Evolutionary conservation across 805 yeast genomes (phyloP), one percentile per base, ranked within the genome.

Genomic region (Scheffersomyces amazonensis): DNA sequence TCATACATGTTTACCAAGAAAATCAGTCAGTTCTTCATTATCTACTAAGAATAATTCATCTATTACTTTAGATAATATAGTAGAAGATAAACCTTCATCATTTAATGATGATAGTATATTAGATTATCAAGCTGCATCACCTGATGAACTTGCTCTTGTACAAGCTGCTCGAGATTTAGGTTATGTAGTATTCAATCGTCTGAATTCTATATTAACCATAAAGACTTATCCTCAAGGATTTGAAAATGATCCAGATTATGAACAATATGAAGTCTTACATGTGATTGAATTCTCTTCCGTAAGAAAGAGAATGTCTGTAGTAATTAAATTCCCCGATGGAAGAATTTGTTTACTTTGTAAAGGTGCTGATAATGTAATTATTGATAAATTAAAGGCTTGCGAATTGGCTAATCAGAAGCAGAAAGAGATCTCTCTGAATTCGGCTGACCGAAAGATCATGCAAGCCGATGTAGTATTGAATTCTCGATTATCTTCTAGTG

Each of bases 101-200:
- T 27, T 8, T 15, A 47, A 42, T 23, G 49, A 49, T 16, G 43
- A 28, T 1, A 46, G 35, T 5, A 43, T 31, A 5, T 41, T 34
- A 2, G 49, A 46, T 2, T 93, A 93, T 52, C 97, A 91, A 56
- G 87, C 98, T 0, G 81, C 98, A 0, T 90, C 97, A 0, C 99
- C 99, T 0, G 99, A 93, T 62, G 99, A 93, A 58, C 63, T 90
- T 35, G 99, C 99, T 0, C 66, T 93, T 21, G 91, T 93, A 2
- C 79, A 83, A 32, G 99, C 98, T 1, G 99, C 99, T 0, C 74
- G 96, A 48, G 99, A 93, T 54, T 72, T 93, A 71, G 99, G 99
- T 0, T 93, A 72, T 58, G 80, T 90, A n/a, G 85, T 90, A 6
- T 73, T 69, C 40, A 88, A 87, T 41, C 77, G 85, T 38, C 78